A percentile compares a stretch with the other conserved stretches of the same genome.
Conservation (phyloP, 2,329 filamentous ascomycete species). For the Fusarium devonianum region DNA sequence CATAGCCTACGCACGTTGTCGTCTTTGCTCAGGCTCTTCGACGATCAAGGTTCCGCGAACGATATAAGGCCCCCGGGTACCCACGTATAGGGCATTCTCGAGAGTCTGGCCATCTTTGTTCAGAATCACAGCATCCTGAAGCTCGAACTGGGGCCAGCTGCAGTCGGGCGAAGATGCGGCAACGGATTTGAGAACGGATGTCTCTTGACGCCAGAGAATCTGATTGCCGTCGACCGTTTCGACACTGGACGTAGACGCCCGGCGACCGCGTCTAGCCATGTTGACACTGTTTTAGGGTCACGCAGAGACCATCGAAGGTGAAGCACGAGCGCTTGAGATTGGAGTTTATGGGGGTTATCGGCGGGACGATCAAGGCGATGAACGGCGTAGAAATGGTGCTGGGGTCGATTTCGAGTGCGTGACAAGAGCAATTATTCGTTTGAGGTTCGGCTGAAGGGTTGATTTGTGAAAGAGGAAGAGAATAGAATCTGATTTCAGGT, state of each 20-base stretch:
- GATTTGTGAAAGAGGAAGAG: too few relatives aligned
- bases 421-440: too few relatives aligned
- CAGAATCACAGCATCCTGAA: slow-evolving; percentile 68
- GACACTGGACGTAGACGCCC: slow-evolving; percentile 55
- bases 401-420: not conserved
- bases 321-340: not conserved
- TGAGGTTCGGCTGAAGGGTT: too few relatives aligned
- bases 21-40: slow-evolving; percentile 50
- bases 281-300: slow-evolving; percentile 39
- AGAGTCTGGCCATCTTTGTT: slow-evolving; percentile 59
- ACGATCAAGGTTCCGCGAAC: slow-evolving; percentile 67
- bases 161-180: slow-evolving; percentile 43
- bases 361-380: not conserved
- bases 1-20: slow-evolving; percentile 46
- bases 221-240: slow-evolving; percentile 51
- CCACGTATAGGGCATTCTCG: slow-evolving; percentile 68
- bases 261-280: slow-evolving; percentile 52
- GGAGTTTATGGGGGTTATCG: slow-evolving; percentile 1
- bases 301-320: slow-evolving; percentile 24
- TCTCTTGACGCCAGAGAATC: slow-evolving; percentile 46
- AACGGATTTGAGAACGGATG: slow-evolving; percentile 44
- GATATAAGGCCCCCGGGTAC: slow-evolving; percentile 65
- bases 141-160: slow-evolving; percentile 67
- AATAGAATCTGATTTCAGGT: too few relatives aligned
- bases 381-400: not conserved